A percentile compares a stretch with the other conserved stretches of the same genome.
These are phyloP conservation scores for Pleodorina starrii DNA, from an alignment of 139 green algal genomes.

Conservation along the genomic window DNA sequence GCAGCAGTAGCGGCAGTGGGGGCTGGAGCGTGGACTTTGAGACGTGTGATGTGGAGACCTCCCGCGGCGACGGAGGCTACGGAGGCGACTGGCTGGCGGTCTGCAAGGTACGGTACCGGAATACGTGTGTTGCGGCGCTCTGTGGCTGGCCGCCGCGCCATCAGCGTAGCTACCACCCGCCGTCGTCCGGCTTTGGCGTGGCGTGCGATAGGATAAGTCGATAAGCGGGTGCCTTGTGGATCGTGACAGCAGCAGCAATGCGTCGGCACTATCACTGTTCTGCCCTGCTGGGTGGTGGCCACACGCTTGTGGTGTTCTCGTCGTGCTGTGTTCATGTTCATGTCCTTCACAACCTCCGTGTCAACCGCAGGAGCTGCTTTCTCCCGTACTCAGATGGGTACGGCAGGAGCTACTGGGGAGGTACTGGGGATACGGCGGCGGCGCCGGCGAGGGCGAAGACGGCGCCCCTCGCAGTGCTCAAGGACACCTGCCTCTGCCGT, in stretches of 20 bases:
- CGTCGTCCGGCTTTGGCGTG: too few relatives aligned
- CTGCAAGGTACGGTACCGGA: constrained; percentile 2
- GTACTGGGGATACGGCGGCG: not conserved
- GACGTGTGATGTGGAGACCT: not conserved
- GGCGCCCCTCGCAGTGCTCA: not conserved
- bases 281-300: too few relatives aligned
- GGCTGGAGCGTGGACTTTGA: not conserved
- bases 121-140: not conserved
- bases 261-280: too few relatives aligned
- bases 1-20: not conserved
- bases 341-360: not conserved
- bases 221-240: too few relatives aligned
- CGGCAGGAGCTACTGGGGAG: constrained; percentile 11
- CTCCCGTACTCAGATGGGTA: not conserved
- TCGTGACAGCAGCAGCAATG: too few relatives aligned
- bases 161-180: too few relatives aligned
- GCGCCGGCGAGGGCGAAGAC: not conserved
- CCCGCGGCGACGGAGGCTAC: not conserved
- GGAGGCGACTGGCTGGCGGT: not conserved
- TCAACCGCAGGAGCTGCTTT: not conserved
- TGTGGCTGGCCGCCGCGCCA: too few relatives aligned
- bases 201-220: too few relatives aligned
- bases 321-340: too few relatives aligned
- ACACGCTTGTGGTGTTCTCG: too few relatives aligned
- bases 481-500: not conserved